Conservation (phyloP, 2,329 filamentous ascomycete genomes). For the Ceratocystis alfenasii region DNA sequence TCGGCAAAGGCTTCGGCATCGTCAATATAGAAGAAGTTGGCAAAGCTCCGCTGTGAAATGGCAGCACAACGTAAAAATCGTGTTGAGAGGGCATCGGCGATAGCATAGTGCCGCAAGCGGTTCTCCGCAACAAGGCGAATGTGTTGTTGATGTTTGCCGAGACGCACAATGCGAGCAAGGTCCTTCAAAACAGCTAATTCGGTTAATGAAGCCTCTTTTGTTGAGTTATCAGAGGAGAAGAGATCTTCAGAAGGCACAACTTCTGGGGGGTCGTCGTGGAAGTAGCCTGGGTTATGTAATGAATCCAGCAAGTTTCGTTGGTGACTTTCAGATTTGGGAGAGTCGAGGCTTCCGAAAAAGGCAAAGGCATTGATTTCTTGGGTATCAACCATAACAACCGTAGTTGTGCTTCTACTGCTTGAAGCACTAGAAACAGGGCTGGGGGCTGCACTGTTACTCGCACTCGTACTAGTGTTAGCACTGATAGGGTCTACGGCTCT, state of each 20-base stretch:
- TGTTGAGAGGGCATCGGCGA: conserved; percentile 62
- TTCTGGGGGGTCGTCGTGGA: conserved; percentile 18
- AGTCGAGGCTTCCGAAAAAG: neutral
- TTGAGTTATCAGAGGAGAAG: neutral
- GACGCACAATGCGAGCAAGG: conserved; percentile 62
- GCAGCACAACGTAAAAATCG: conserved; percentile 64
- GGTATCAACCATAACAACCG: neutral
- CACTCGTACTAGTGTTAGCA: neutral
- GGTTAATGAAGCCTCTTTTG: conserved; percentile 38
- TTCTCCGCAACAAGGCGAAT: conserved; percentile 62
- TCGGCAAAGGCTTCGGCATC: conserved; percentile 66
- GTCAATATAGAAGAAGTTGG: conserved; percentile 65
- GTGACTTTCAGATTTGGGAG: neutral
- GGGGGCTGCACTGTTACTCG: neutral
- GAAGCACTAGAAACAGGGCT: neutral
- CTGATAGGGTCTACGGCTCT: neutral
- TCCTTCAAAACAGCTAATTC: conserved; percentile 56
- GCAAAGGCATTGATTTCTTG: neutral
- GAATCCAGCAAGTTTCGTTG: neutral
- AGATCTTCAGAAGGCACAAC: conserved; percentile 11
- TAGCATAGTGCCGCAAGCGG: conserved; percentile 60
- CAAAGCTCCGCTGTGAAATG: conserved; percentile 60
- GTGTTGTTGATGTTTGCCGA: conserved; percentile 72
- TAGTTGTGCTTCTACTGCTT: neutral
- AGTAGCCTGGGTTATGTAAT: neutral